Conservation (phyloP, 2,329 filamentous ascomycete species). For the Penicillium sp. region DNA sequence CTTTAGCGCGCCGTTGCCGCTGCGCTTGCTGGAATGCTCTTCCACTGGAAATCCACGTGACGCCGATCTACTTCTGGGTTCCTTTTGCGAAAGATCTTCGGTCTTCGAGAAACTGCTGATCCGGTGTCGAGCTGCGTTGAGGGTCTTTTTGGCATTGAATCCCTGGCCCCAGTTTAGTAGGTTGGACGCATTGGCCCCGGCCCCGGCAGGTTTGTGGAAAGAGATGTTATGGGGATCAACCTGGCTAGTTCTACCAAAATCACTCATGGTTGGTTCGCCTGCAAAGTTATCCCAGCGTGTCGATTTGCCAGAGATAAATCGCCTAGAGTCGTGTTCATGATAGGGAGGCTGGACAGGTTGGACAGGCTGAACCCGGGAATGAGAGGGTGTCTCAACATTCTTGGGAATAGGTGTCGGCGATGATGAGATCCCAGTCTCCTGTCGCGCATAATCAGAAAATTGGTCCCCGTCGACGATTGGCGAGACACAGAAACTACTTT, state of each 20-base stretch:
- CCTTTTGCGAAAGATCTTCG: conserved; percentile 57
- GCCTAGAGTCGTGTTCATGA: conserved; percentile 9
- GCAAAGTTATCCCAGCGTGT: conserved; percentile 64
- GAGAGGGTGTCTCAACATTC: not conserved
- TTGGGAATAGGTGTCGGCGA: conserved; percentile 7
- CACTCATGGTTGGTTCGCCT: conserved; percentile 61
- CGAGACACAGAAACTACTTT: conserved; percentile 23
- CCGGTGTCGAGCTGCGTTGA: conserved; percentile 31
- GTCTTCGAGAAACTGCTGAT: conserved; percentile 49
- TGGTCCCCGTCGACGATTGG: conserved; percentile 16
- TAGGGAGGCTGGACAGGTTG: not conserved
- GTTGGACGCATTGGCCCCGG: conserved; percentile 28
- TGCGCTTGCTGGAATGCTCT: conserved; percentile 21
- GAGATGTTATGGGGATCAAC: conserved; percentile 50
- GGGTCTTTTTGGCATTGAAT: conserved; percentile 37
- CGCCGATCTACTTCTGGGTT: conserved; percentile 56
- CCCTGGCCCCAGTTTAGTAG: conserved; percentile 37
- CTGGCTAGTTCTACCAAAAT: conserved; percentile 56
- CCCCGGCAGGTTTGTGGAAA: conserved; percentile 24
- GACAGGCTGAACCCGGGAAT: conserved; percentile 1
- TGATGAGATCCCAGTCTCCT: conserved; percentile 2
- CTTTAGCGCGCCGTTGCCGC: conserved; percentile 30
- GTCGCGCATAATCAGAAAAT: conserved; percentile 4
- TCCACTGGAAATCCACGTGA: conserved; percentile 42
- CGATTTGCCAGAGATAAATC: conserved; percentile 14